Conservation (phyloP, 805 yeast species). For the Saturnispora gosingensis region DNA sequence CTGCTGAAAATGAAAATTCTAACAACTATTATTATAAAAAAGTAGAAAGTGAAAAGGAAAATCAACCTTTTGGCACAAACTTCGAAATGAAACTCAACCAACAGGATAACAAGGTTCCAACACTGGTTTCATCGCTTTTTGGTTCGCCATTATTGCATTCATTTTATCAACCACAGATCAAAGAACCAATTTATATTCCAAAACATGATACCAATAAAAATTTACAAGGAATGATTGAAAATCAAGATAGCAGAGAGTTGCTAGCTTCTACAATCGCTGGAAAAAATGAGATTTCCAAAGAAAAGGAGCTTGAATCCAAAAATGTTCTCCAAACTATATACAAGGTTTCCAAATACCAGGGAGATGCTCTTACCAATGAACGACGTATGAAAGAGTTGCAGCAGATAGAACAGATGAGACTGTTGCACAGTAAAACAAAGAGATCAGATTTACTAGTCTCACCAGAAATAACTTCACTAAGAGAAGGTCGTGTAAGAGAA, state of each 20-base stretch:
- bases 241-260: not conserved
- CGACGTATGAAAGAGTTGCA: constrained; percentile 7
- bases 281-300: not conserved
- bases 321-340: constrained; percentile 4
- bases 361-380: constrained; percentile 6
- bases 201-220: not conserved
- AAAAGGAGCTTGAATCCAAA: not conserved
- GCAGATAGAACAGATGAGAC: constrained; percentile 5
- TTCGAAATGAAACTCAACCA: not conserved
- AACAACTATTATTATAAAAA: not conserved
- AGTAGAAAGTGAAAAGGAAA: not conserved
- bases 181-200: constrained; percentile 20
- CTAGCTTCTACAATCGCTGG: not conserved
- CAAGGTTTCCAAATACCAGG: constrained; percentile 1
- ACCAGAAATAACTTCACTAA: constrained; percentile 16
- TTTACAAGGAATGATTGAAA: not conserved
- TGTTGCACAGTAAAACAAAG: not conserved
- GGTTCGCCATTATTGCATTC: constrained; percentile 14
- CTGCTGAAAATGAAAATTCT: not conserved
- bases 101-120: not conserved
- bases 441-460: constrained; percentile 10
- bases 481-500: constrained; percentile 21
- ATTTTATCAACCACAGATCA: constrained; percentile 19
- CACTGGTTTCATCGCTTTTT: constrained; percentile 5
- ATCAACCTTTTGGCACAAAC: not conserved